Evolutionary conservation across 805 yeast species (phyloP).

Genomic region (Metschnikowia cerradonensis): DNA sequence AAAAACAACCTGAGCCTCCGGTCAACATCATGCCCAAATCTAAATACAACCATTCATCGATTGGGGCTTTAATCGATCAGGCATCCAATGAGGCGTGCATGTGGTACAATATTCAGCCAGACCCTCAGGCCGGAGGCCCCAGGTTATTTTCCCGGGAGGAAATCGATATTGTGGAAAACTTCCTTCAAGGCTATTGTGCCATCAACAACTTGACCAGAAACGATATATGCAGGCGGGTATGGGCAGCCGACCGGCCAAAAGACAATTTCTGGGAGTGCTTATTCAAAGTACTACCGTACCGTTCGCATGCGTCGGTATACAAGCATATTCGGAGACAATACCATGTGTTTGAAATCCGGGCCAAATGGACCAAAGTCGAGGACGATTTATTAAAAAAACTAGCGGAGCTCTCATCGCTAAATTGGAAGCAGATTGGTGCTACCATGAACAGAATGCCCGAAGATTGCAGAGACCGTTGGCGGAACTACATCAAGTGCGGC

Average conservation of each 20-base stretch:
- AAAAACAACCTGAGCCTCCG: constrained; percentile 4
- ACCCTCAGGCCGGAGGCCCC: constrained; percentile 27
- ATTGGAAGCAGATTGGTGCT: constrained; percentile 84
- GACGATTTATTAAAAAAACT: constrained; percentile 63
- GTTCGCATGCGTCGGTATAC: constrained; percentile 86
- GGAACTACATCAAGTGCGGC: constrained; percentile 94
- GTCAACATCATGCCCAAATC: constrained; percentile 8
- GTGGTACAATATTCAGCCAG: constrained; percentile 31
- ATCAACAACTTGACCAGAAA: constrained; percentile 59
- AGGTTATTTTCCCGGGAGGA: constrained; percentile 61
- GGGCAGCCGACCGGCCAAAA: constrained; percentile 81
- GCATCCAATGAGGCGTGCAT: constrained; percentile 31
- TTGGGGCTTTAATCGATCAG: constrained; percentile 34
- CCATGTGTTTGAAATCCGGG: constrained; percentile 82
- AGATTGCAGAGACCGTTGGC: constrained; percentile 94
- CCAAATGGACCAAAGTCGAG: constrained; percentile 85
- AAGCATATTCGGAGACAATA: constrained; percentile 89
- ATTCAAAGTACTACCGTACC: constrained; percentile 72
- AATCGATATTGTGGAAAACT: constrained; percentile 63
- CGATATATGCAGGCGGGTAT: constrained; percentile 76
- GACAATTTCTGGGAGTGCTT: constrained; percentile 88
- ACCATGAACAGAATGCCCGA: constrained; percentile 92
- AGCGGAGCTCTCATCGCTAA: constrained; percentile 67
- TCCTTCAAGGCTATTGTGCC: constrained; percentile 63
- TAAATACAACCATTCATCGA: constrained; percentile 25